Evolutionary conservation across 176 grass and related monocot genomes (phyloP), one percentile per base, ranked within the genome.

Genomic region (Bothriochloa decipiens): DNA sequence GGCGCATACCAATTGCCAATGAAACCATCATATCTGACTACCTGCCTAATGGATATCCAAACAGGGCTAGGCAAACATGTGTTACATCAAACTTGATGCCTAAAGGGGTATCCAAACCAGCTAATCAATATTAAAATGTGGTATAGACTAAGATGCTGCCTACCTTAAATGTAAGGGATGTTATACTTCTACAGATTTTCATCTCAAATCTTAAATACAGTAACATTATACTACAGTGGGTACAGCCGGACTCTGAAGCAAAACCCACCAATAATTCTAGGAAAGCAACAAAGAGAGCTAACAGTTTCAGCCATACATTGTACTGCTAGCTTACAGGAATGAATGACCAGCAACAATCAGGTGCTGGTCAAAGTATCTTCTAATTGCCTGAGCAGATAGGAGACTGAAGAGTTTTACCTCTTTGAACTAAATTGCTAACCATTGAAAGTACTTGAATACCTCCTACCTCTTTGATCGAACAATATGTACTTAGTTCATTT

Each of bases 261-360:
- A 74, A 29, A 61, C 55, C 45, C 6, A 84, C 16, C 65, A 43
- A 29, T 33, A 58, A 52, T n/a, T 14, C 26, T 62, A 22, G 36
- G 18, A 78, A 43, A 43, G 2, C 61, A 14, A 27, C 12, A 18
- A 33, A 66, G 8, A n/a, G 16, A 25, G 3, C 14, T 15, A 33
- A 12, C 18, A 10, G 2, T 20, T 71, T 22, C 49, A 40, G 4
- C 2, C 53, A 32, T 49, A 70, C 16, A n/a, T 11, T 14, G 55
- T 40, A 84, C 20, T 74, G 17, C 36, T 41, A n/a, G 18, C 2
- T 41, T 22, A 57, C 18, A 57, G 18, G 18, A 58, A 53, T n/a
- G 58, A 62, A 62, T 26, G 23, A 15, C 46, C 70, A 20, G 4
- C 80, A 82, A 60, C 67, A 71, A 23, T 49, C 42, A 23, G 77